phyloP scores from a whole-genome alignment of 2,329 filamentous ascomycete genomes.

The Amauroascus verrucosus region DNA sequence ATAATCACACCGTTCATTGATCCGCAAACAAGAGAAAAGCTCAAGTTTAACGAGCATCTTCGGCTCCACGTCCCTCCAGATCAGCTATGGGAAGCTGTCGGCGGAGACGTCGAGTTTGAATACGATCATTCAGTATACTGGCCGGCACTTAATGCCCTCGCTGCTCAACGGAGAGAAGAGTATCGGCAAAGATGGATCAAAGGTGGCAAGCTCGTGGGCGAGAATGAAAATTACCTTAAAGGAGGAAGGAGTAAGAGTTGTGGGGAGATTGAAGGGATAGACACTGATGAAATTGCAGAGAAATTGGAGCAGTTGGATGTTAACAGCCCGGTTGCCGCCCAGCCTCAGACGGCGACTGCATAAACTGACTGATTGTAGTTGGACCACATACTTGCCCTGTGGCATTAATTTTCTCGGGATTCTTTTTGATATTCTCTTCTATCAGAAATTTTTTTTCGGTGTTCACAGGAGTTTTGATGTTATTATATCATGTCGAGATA shows the following conservation, averaged over 20 bases:
- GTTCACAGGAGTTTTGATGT: constrained; percentile 1
- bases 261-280: constrained; percentile 23
- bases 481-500: constrained; percentile 1
- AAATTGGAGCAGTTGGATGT: constrained; percentile 17
- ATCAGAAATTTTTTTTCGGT: background rate
- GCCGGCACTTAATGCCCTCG: constrained; percentile 68
- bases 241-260: constrained; percentile 46
- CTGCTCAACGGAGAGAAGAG: constrained; percentile 53
- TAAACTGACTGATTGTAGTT: background rate
- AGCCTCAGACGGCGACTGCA: background rate
- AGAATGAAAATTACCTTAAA: constrained; percentile 77
- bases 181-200: constrained; percentile 63
- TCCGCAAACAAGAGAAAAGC: constrained; percentile 81
- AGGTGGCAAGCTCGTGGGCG: constrained; percentile 71
- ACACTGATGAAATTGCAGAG: constrained; percentile 12
- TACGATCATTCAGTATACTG: constrained; percentile 87
- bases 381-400: background rate
- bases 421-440: background rate
- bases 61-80: constrained; percentile 65
- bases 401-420: too few relatives aligned
- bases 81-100: constrained; percentile 71
- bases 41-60: constrained; percentile 96
- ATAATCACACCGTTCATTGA: constrained; percentile 94
- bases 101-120: constrained; percentile 74
- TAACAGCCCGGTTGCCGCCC: background rate